Conservation (phyloP, 2,329 filamentous ascomycete species). For the Raffaelea deltoideospora region DNA sequence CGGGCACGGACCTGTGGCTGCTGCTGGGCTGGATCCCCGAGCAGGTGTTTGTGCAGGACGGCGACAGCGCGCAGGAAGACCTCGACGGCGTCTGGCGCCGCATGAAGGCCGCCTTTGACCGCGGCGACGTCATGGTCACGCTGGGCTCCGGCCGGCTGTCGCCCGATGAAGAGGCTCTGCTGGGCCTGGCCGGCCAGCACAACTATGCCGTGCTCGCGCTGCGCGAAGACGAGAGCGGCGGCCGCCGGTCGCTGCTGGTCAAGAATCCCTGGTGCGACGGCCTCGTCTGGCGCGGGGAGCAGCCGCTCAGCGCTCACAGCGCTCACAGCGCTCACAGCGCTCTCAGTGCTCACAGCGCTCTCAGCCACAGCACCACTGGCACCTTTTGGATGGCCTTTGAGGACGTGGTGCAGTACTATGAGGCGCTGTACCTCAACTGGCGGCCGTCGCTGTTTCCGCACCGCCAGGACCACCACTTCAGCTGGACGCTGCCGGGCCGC, state of each 20-base stretch:
- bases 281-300: constrained; percentile 49
- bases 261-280: constrained; percentile 96
- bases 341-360: too few species aligned
- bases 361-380: too few species aligned
- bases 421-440: constrained; percentile 96
- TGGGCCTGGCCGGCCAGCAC: constrained; percentile 79
- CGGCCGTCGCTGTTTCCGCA: constrained; percentile 70
- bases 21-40: constrained; percentile 94
- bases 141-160: constrained; percentile 79
- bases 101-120: constrained; percentile 57
- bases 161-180: constrained; percentile 56
- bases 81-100: constrained; percentile 63
- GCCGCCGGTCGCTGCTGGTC: constrained; percentile 58
- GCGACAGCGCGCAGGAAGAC: constrained; percentile 63
- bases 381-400: constrained; percentile 90
- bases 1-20: constrained; percentile 84
- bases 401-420: constrained; percentile 79
- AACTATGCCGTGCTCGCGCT: constrained; percentile 87
- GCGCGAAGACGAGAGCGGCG: constrained; percentile 41
- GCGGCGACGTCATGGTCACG: constrained; percentile 73
- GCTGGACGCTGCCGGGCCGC: constrained; percentile 48
- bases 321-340: too few species aligned
- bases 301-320: constrained; percentile 4
- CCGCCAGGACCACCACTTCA: constrained; percentile 81
- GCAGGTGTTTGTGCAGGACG: constrained; percentile 77